Base-by-base conservation (phyloP, 1,284 basidiomycete species). In the Rhodotorula sp. region DNA sequence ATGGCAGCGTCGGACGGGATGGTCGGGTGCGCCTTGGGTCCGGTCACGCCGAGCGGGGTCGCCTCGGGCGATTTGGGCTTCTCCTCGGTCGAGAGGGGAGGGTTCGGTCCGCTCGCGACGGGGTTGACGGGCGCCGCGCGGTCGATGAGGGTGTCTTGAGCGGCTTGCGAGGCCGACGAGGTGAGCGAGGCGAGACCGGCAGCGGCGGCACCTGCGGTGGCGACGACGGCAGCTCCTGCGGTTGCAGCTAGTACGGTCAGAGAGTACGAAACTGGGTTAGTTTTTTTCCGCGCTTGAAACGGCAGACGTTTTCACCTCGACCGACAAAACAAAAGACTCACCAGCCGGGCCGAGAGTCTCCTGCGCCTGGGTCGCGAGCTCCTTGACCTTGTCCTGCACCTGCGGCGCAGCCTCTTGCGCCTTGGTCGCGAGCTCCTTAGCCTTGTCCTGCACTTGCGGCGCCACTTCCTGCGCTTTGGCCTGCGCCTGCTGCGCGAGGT, bases 281-380 rank as follows among this genome's bases (percentile, higher is more conserved):
- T 3, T 15, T 19, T 4, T n/a, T 6, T 0, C 1, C 3, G n/a
- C 1, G n/a, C 5, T 19, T 48, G 10, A 19, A 34, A 43, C 38
- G 38, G 38, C 38, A 12, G 10, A 43, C 38, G 12, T 43, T 43
- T 12, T 14, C 38, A 31, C 18, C n/a, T 7, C 10, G 21, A 23
- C 8, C 23, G n/a, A 34, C 5, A 48, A 23, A 10, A 31, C 3
- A 31, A 26, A 21, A 19, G 23, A 66, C 70, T 34, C 6, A 66
- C 70, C 70, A 2, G 48, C 64, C 1, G 70, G 70, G 19, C 28
- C 60, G 7, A 59, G 63, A 7, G 59, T 65, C 63, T 71, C 66
- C 55, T 65, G 60, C 26, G 31, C 55, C 15, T 57, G 26, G 12
- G 14, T 12, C 16, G 50, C 50, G n/a, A 38, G 38, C 62, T 54